Evolutionary conservation across 106 monocot genomes (phyloP).

Genomic region (Triglochin maritima): DNA sequence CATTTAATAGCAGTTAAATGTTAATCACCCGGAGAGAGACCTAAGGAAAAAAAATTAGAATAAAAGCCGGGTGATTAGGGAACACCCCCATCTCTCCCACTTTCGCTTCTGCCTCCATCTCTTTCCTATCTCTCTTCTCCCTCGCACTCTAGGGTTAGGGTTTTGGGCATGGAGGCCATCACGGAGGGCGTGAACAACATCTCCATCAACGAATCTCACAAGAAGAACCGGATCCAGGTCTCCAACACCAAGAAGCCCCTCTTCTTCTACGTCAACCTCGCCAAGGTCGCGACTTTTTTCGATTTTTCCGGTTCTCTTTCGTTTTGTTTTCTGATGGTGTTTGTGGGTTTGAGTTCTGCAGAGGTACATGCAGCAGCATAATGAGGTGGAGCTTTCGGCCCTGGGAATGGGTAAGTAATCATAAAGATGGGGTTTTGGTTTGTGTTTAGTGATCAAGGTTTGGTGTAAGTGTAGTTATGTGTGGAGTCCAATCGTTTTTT

Average conservation of each 20-base stretch:
- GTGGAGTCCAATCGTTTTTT: too few relatives aligned
- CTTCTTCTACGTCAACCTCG: constrained; percentile 93
- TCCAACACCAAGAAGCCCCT: constrained; percentile 95
- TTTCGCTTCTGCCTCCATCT: neutral
- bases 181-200: constrained; percentile 37
- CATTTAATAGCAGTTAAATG: too few relatives aligned
- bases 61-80: too few relatives aligned
- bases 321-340: neutral
- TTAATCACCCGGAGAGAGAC: too few relatives aligned
- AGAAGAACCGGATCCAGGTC: constrained; percentile 78
- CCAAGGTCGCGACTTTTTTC: constrained; percentile 35
- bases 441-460: too few relatives aligned
- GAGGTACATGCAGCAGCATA: constrained; percentile 16
- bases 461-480: too few relatives aligned
- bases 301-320: neutral
- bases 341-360: neutral
- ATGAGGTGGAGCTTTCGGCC: constrained; percentile 16
- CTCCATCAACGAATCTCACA: constrained; percentile 25
- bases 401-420: constrained; percentile 15
- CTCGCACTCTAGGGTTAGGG: neutral
- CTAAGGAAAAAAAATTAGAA: too few relatives aligned
- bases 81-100: neutral
- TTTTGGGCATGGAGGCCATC: constrained; percentile 29
- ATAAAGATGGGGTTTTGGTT: neutral
- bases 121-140: neutral